Evolutionary conservation across 179 eudicot genomes (phyloP), one percentile per base, ranked within the genome.

Genomic region (Amaranthus tricolor): DNA sequence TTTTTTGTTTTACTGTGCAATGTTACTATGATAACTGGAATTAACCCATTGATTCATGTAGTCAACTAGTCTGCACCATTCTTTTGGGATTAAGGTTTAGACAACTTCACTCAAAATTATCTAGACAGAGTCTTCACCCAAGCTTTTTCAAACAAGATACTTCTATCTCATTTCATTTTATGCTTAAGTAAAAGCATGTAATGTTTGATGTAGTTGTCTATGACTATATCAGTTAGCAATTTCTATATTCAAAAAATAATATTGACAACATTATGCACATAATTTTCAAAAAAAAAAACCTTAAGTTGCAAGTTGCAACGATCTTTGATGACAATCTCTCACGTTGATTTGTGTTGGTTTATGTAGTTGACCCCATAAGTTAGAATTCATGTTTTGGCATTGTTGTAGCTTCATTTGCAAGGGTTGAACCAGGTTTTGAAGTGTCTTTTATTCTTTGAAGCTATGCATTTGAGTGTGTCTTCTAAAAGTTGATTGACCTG

Each of bases 401-500:
- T 24, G 31, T 24, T 24, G 31, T 24, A 24, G 31, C 31, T 24
- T 24, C 31, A 24, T 24, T 24, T 24, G 31, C 11, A 31, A 40
- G 69, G 54, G 50, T 69, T 51, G 20, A 43, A 15, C 60, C 72
- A 56, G 40, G 16, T 45, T 65, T 63, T 43, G 72, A 71, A 71
- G 63, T 20, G 57, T 19, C 51, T 52, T 5, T 14, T 60, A 6
- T 43, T 73, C 50, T 55, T 74, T 40, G 68, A 48, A 65, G 20
- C 60, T 76, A 48, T 15, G n/a, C 53, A 54, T 72, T 58, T 44
- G 45, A 68, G 24, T 31, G 40, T 13, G 56, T 76, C 47, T 68
- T 43, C 47, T 47, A 5, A 62, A 77, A 69, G 71, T 66, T 59
- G 20, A 65, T 70, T 51, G 63, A 65, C 73, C 75, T 58, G 47